Percentiles rank a stretch among this genome's conserved stretches.
phyloP scores from a whole-genome alignment of 2,329 filamentous ascomycete genomes.

The Xylariaceae sp. region DNA sequence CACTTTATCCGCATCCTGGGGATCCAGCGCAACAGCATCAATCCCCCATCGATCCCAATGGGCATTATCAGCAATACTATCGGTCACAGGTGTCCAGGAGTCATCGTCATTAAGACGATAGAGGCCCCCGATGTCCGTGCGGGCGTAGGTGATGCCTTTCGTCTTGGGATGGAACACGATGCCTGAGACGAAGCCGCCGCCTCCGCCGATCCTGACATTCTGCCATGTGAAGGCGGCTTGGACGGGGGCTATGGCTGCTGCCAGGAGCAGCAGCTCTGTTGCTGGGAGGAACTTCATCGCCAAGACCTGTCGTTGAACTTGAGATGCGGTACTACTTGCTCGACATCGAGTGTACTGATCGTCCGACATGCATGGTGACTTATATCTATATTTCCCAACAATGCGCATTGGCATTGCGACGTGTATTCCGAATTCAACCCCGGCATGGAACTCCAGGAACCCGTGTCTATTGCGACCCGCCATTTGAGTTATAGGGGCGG shows the following conservation, averaged over 20 bases:
- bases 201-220: conserved; percentile 49
- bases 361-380: background rate
- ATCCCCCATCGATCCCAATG: conserved; percentile 53
- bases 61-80: conserved; percentile 39
- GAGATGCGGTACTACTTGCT: background rate
- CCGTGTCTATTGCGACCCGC: background rate
- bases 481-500: background rate
- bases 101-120: conserved; percentile 52
- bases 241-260: conserved; percentile 20
- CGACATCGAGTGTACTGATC: background rate
- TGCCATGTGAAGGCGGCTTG: conserved; percentile 40
- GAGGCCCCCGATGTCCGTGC: conserved; percentile 53
- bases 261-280: conserved; percentile 17
- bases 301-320: conserved; percentile 10
- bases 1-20: conserved; percentile 46
- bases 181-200: conserved; percentile 52
- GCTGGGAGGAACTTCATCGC: conserved; percentile 25
- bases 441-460: background rate
- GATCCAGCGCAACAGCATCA: conserved; percentile 52
- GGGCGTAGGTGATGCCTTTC: conserved; percentile 48
- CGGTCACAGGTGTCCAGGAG: conserved; percentile 50
- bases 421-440: background rate
- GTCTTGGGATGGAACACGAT: conserved; percentile 52
- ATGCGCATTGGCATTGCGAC: no score
- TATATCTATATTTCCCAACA: background rate